A percentile compares a stretch with the other conserved stretches of the same genome.
phyloP scores from a whole-genome alignment of 106 monocot genomes.

The Gastrodia elata region DNA sequence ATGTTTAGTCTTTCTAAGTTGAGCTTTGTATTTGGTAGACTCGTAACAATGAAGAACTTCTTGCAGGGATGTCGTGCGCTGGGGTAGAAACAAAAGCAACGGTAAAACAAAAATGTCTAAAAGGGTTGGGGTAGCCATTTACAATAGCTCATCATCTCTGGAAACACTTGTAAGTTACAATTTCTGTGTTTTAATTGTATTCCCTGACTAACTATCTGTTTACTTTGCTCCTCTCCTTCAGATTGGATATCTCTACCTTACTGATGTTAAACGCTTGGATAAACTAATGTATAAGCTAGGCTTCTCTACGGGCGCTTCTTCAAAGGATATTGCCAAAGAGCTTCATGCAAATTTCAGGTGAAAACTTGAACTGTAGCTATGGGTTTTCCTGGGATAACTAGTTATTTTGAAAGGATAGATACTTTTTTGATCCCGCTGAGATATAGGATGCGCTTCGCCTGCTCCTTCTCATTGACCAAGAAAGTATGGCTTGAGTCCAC shows the following conservation, averaged over 20 bases:
- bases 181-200: neutral
- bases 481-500: too few species aligned
- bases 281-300: constrained; percentile 74
- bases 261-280: constrained; percentile 75
- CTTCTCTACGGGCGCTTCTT: constrained; percentile 66
- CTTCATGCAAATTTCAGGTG: constrained; percentile 26
- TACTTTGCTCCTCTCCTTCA: constrained; percentile 10
- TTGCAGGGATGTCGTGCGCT: constrained; percentile 74
- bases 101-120: constrained; percentile 76
- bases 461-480: too few species aligned
- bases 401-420: too few species aligned
- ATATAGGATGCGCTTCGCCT: too few species aligned
- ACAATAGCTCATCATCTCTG: constrained; percentile 83
- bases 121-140: constrained; percentile 74
- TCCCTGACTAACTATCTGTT: neutral
- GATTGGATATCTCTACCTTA: constrained; percentile 93
- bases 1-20: neutral
- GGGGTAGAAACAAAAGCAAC: constrained; percentile 80
- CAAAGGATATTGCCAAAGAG: constrained; percentile 49
- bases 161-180: constrained; percentile 66
- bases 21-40: neutral
- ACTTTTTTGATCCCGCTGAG: too few species aligned
- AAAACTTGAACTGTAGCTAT: neutral
- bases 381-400: too few species aligned
- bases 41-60: neutral